These are phyloP conservation scores for Leccinum truebloodii DNA, from an alignment of 768 basidiomycete genomes.

Conservation along the genomic window DNA sequence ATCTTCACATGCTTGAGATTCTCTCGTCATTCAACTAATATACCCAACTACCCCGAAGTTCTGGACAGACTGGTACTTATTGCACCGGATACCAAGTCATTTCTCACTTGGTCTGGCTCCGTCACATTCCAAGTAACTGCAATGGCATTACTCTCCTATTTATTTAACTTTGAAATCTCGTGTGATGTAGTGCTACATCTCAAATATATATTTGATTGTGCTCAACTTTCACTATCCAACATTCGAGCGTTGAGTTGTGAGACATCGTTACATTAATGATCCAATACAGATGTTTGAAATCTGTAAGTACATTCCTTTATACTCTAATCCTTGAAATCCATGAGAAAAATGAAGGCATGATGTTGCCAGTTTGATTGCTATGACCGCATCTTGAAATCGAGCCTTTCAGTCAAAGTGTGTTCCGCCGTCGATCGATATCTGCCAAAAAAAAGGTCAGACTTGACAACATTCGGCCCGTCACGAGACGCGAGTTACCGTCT, in stretches of 20 bases:
- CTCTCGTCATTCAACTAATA: too few relatives aligned
- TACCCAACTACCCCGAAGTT: too few relatives aligned
- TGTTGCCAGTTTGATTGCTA: neutral
- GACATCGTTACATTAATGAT: neutral
- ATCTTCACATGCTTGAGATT: too few relatives aligned
- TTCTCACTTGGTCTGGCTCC: too few relatives aligned
- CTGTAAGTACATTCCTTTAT: neutral
- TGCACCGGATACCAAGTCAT: too few relatives aligned
- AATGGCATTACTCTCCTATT: too few relatives aligned
- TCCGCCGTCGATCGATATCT: constrained; percentile 31
- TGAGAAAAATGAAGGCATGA: neutral
- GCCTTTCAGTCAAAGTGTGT: constrained; percentile 24
- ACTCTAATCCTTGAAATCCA: neutral
- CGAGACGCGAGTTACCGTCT: constrained; percentile 23
- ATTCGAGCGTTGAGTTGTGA: neutral
- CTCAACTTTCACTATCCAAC: too few relatives aligned
- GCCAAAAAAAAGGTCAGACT: neutral
- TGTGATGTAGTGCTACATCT: too few relatives aligned
- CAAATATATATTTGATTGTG: too few relatives aligned
- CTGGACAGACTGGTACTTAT: too few relatives aligned
- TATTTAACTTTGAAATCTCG: too few relatives aligned
- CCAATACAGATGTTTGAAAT: neutral
- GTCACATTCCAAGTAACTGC: too few relatives aligned
- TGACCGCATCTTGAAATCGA: neutral
- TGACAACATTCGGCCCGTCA: neutral